These are phyloP conservation scores for Aureobasidium sp. DNA, from an alignment of 2,329 filamentous ascomycete genomes.

Conservation along the genomic window DNA sequence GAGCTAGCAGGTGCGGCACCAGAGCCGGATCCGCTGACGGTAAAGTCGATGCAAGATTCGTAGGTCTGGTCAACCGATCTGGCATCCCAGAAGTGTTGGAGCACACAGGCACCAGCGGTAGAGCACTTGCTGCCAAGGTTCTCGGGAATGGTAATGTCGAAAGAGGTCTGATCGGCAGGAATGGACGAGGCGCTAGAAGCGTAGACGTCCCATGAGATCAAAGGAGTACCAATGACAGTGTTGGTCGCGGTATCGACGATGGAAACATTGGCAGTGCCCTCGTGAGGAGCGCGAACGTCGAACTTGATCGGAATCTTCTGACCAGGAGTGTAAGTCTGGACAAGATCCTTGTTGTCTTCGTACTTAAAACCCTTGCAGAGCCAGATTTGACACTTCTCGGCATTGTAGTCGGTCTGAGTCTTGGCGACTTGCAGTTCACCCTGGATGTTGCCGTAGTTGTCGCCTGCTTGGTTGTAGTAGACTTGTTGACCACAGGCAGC, in stretches of 20 bases:
- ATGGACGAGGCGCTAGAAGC: slow-evolving; percentile 42
- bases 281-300: slow-evolving; percentile 47
- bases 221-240: slow-evolving; percentile 44
- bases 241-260: slow-evolving; percentile 50
- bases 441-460: slow-evolving; percentile 54
- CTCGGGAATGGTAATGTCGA: slow-evolving; percentile 48
- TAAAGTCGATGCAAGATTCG: slow-evolving; percentile 57
- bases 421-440: slow-evolving; percentile 45
- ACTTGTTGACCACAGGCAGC: slow-evolving; percentile 50
- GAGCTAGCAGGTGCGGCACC: slow-evolving; percentile 13
- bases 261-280: slow-evolving; percentile 52
- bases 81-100: slow-evolving; percentile 60
- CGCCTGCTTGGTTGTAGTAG: slow-evolving; percentile 45
- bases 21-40: slow-evolving; percentile 28
- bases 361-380: slow-evolving; percentile 55
- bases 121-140: slow-evolving; percentile 42
- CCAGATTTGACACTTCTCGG: slow-evolving; percentile 44
- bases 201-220: slow-evolving; percentile 52
- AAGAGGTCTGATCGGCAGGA: slow-evolving; percentile 40
- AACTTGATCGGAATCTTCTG: slow-evolving; percentile 41
- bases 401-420: slow-evolving; percentile 44
- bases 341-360: slow-evolving; percentile 47
- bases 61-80: slow-evolving; percentile 53
- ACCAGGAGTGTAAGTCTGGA: slow-evolving; percentile 47
- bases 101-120: slow-evolving; percentile 45